A percentile compares a stretch with the other conserved stretches of the same genome.
Conservation (phyloP, 345 rosid species). For the Psidium friedrichsthalianum region DNA sequence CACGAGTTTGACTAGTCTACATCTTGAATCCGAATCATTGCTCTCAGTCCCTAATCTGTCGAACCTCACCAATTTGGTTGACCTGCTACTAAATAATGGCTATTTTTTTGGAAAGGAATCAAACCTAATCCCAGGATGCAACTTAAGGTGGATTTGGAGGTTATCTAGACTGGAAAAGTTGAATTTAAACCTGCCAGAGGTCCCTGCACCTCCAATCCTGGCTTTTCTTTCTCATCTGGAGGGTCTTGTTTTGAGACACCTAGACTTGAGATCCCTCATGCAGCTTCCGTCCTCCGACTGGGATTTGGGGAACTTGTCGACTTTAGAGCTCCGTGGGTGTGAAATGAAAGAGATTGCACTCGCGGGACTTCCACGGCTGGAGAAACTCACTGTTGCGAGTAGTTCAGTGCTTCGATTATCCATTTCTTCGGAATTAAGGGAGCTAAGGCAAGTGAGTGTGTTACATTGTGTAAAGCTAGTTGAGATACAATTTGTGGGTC, state of each 20-base stretch:
- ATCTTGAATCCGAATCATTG: no score
- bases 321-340: fast-evolving
- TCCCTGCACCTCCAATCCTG: no score
- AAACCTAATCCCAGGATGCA: neutral
- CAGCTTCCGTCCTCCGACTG: neutral
- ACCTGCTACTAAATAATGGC: no score
- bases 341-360: neutral
- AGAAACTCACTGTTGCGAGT: fast-evolving
- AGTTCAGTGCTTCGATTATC: neutral
- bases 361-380: no score
- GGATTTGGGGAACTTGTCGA: neutral
- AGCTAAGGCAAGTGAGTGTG: fast-evolving
- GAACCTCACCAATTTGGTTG: no score
- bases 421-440: neutral
- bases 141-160: neutral
- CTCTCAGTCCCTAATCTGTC: no score
- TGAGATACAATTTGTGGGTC: neutral
- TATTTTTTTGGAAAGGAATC: fast-evolving
- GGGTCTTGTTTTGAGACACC: neutral
- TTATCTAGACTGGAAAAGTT: no score
- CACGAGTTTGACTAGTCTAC: neutral
- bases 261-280: neutral
- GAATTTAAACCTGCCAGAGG: fast-evolving
- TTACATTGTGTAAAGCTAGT: neutral
- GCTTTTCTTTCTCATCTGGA: neutral